Conservation (phyloP, 2,329 filamentous ascomycete species). For the Aspergillus amoenus region DNA sequence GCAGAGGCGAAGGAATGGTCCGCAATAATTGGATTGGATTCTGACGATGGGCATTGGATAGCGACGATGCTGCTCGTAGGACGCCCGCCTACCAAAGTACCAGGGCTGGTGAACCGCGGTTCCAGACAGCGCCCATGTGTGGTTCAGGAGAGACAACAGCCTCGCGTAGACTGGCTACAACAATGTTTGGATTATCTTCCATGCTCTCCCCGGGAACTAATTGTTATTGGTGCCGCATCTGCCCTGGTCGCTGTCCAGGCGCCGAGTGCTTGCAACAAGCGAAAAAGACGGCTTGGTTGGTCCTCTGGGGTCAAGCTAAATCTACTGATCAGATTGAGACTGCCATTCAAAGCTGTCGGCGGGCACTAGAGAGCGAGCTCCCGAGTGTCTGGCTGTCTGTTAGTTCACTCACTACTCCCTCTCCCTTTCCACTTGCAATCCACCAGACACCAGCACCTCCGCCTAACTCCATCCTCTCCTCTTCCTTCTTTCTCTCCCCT, state of each 20-base stretch:
- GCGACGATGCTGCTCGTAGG: too few species aligned
- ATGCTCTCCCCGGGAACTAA: not conserved
- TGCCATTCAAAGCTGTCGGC: not conserved
- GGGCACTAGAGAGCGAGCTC: not conserved
- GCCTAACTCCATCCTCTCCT: constrained; percentile 8
- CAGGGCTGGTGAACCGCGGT: constrained; percentile 1
- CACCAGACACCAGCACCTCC: not conserved
- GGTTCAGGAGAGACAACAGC: not conserved
- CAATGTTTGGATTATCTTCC: not conserved
- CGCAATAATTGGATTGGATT: not conserved
- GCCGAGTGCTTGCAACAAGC: not conserved
- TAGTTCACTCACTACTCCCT: not conserved
- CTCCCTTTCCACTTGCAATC: not conserved
- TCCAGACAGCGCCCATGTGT: not conserved
- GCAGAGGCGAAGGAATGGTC: not conserved
- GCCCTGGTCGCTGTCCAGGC: not conserved
- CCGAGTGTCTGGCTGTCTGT: not conserved
- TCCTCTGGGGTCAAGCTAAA: constrained; percentile 10
- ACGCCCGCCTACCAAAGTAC: not conserved
- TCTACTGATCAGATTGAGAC: constrained; percentile 6
- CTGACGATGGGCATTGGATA: not conserved
- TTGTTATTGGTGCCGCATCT: not conserved
- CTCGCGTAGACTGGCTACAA: too few species aligned
- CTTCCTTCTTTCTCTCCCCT: constrained; percentile 4
- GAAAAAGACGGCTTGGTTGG: constrained; percentile 5